These are phyloP conservation scores for Urochloa ruziziensis DNA, from an alignment of 176 grass and related monocot species.

Conservation along the genomic window DNA sequence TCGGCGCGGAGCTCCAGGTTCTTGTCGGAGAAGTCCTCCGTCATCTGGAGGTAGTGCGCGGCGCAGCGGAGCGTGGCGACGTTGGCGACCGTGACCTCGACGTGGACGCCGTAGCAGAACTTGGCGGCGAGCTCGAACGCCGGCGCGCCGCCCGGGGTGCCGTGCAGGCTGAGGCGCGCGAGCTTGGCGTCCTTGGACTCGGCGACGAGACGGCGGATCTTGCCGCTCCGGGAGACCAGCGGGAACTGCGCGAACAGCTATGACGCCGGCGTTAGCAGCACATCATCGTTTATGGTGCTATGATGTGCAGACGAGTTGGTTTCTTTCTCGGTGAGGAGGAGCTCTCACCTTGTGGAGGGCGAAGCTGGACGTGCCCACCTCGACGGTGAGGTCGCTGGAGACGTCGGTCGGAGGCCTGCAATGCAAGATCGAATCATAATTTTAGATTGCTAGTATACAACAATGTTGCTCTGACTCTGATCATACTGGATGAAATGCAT, in stretches of 20 bases:
- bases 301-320: too few relatives aligned
- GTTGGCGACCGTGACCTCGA: slow-evolving; percentile 63
- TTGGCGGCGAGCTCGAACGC: slow-evolving; percentile 86
- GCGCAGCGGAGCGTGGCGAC: slow-evolving; percentile 75
- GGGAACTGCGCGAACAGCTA: slow-evolving; percentile 83
- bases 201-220: slow-evolving; percentile 70
- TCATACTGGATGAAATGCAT: not conserved
- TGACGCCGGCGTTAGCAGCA: slow-evolving; percentile 53
- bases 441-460: not conserved
- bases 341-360: slow-evolving; percentile 93
- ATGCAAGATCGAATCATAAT: not conserved
- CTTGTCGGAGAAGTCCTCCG: slow-evolving; percentile 71
- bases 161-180: slow-evolving; percentile 58
- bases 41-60: slow-evolving; percentile 91
- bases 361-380: slow-evolving; percentile 86
- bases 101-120: slow-evolving; percentile 89
- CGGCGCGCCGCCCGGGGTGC: slow-evolving; percentile 58
- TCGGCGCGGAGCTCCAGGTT: slow-evolving; percentile 73
- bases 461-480: not conserved
- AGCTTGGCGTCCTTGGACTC: slow-evolving; percentile 77
- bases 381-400: slow-evolving; percentile 90
- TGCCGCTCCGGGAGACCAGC: slow-evolving; percentile 85
- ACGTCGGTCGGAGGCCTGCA: slow-evolving; percentile 94
- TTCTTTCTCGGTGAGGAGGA: too few relatives aligned
- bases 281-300: too few relatives aligned